Evolutionary conservation across 176 grass and related monocot species (phyloP), one percentile per base, ranked within the genome.

Genomic region (Pontederia crassipes): DNA sequence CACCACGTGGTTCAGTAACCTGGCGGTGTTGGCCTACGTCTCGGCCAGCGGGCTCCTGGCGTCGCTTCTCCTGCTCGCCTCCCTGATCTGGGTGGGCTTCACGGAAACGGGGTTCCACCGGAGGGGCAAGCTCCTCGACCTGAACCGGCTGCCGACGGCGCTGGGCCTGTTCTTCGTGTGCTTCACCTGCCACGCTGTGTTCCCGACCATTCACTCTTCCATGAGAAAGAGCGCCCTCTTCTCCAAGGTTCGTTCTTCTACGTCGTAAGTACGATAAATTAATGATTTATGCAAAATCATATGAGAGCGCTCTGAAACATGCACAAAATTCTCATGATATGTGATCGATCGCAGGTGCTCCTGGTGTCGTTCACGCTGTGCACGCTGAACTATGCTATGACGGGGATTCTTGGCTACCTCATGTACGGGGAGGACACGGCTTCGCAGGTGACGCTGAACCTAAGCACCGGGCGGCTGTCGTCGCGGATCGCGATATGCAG

Each of bases 401-500:
- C 80, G 84, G 89, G 81, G 1, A 54, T 88, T 12, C 63, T 95
- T 0, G 89, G 85, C 20, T 95, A 95, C 78, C 81, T 88, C 46
- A 95, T 95, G 84, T 95, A 82, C 57, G 85, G 84, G 50, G 78
- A 71, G 17, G 61, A 64, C 50, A 57, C 88, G 67, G 40, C 63
- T 48, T 88, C 84, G 0, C 81, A 94, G 71, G 75, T 88, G 75
- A 94, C 89, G 0, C 67, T 95, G 48, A 95, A 89, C 57, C 90
- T 95, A 28, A 79, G 85, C 0, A 74, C 70, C 53, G 90, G 85
- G 3, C 81, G 64, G 57, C 15, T 89, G 57, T 74, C 74, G 71
- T 80, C 86, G 0, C 81, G 59, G 62, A 29, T 95, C 9, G 90
- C 90, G 7, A 95, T 95, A 70, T 95, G 86, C 74, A 95, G 82